These are phyloP conservation scores for Backusella morwellensis DNA, from an alignment of 192 early-diverging fungal genomes.

Conservation along the genomic window DNA sequence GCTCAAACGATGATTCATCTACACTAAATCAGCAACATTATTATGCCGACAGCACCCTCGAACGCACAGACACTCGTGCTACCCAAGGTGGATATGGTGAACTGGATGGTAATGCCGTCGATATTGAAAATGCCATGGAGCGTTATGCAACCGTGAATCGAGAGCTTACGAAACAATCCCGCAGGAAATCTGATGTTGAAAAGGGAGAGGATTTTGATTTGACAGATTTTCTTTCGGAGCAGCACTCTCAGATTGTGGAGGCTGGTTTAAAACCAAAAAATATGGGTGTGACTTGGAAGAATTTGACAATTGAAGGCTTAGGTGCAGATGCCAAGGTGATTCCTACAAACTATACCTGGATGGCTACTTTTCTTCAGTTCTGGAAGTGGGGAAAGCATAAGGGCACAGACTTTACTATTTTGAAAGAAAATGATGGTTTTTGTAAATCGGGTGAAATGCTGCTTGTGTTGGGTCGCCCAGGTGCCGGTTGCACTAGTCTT, in stretches of 20 bases:
- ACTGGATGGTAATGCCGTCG: conserved; percentile 28
- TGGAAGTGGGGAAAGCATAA: conserved; percentile 16
- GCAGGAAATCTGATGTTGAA: conserved; percentile 10
- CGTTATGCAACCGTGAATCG: conserved; percentile 16
- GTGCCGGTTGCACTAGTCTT: conserved; percentile 64
- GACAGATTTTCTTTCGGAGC: conserved; percentile 35
- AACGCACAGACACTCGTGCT: background rate
- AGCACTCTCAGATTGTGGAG: conserved; percentile 11
- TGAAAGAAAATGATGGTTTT: conserved; percentile 62
- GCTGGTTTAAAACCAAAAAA: conserved; percentile 46
- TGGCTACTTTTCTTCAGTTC: conserved; percentile 15
- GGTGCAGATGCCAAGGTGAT: conserved; percentile 38
- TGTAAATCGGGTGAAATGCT: conserved; percentile 74
- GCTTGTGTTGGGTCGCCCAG: conserved; percentile 68
- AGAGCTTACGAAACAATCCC: conserved; percentile 26
- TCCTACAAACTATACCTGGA: conserved; percentile 27
- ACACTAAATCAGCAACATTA: background rate
- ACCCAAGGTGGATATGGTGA: conserved; percentile 29
- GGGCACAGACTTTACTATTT: conserved; percentile 46
- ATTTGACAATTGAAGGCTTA: conserved; percentile 38
- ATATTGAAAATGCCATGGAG: conserved; percentile 22
- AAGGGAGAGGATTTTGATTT: conserved; percentile 38
- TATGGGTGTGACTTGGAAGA: conserved; percentile 44
- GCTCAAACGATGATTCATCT: background rate
- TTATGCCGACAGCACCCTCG: background rate